phyloP scores from a whole-genome alignment of 2,329 filamentous ascomycete genomes.

The Mycosphaerella arachidis region DNA sequence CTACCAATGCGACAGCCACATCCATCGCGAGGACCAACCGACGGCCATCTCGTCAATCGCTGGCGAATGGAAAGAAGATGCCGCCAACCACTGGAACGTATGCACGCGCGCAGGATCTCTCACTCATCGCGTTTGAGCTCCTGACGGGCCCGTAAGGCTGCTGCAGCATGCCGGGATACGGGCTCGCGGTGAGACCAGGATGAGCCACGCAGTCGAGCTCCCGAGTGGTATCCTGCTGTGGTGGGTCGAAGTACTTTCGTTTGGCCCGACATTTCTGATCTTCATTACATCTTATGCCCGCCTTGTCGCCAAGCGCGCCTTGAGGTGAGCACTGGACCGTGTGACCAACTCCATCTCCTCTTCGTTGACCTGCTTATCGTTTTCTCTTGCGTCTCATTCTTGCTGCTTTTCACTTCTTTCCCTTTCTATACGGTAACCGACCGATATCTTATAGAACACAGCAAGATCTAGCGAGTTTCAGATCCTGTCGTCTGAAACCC shows the following conservation, averaged over 20 bases:
- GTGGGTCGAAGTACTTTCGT: neutral
- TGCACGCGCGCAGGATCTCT: neutral
- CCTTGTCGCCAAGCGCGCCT: neutral
- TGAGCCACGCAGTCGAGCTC: neutral
- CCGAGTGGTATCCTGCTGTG: neutral
- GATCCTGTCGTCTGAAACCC: neutral
- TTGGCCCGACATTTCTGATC: neutral
- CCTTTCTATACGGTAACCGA: neutral
- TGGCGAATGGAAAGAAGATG: neutral
- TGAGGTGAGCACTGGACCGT: neutral
- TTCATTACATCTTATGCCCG: neutral
- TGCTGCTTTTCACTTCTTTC: neutral
- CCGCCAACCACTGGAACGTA: neutral
- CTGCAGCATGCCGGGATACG: neutral
- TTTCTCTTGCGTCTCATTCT: neutral
- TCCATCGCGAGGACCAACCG: neutral
- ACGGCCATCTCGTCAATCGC: neutral
- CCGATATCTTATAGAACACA: neutral
- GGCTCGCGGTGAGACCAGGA: neutral
- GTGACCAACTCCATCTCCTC: neutral
- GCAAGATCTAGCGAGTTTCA: neutral
- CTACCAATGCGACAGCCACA: neutral
- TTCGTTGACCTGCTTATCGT: neutral
- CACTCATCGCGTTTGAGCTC: neutral
- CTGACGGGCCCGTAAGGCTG: neutral